A percentile compares a stretch with the other conserved stretches of the same genome.
Evolutionary conservation across 495 filamentous ascomycete species (phyloP).

Genomic region (Mytilinidion resinicola): DNA sequence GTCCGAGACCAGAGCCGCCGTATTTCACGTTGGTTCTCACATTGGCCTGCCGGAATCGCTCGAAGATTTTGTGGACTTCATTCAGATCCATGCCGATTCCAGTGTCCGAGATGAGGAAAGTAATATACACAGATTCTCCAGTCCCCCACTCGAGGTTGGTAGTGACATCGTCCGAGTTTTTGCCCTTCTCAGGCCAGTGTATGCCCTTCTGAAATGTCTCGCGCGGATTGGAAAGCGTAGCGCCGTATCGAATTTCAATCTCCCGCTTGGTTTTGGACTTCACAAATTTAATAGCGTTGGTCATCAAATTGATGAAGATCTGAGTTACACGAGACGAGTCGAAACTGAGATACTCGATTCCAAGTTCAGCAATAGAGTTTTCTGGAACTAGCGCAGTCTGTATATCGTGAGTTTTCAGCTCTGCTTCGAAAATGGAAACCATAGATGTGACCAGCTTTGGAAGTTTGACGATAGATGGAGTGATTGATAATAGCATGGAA

Average conservation of each 20-base stretch:
- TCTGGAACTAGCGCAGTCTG: constrained; percentile 20
- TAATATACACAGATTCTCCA: constrained; percentile 18
- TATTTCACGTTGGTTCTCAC: constrained; percentile 44
- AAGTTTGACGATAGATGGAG: constrained; percentile 24
- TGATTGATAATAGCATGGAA: constrained; percentile 29
- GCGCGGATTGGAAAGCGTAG: constrained; percentile 39
- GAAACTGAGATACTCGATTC: constrained; percentile 29
- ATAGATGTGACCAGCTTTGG: constrained; percentile 17
- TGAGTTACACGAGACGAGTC: constrained; percentile 31
- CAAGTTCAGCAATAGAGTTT: constrained; percentile 13
- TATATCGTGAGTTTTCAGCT: constrained; percentile 29
- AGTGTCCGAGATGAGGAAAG: constrained; percentile 19
- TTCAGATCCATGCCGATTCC: constrained; percentile 17
- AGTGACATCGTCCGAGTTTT: constrained; percentile 42
- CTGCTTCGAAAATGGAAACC: constrained; percentile 32
- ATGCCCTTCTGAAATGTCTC: constrained; percentile 38
- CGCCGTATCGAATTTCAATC: constrained; percentile 25
- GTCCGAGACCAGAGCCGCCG: constrained; percentile 75
- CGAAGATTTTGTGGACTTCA: constrained; percentile 24
- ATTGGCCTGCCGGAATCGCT: constrained; percentile 25
- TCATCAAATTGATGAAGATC: constrained; percentile 36
- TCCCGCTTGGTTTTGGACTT: constrained; percentile 22
- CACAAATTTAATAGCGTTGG: constrained; percentile 38
- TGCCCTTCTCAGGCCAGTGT: constrained; percentile 30
- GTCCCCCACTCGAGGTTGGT: constrained; percentile 27